These are phyloP conservation scores for Xanthoparmelia taractica DNA, from an alignment of 495 filamentous ascomycete genomes.

Conservation along the genomic window DNA sequence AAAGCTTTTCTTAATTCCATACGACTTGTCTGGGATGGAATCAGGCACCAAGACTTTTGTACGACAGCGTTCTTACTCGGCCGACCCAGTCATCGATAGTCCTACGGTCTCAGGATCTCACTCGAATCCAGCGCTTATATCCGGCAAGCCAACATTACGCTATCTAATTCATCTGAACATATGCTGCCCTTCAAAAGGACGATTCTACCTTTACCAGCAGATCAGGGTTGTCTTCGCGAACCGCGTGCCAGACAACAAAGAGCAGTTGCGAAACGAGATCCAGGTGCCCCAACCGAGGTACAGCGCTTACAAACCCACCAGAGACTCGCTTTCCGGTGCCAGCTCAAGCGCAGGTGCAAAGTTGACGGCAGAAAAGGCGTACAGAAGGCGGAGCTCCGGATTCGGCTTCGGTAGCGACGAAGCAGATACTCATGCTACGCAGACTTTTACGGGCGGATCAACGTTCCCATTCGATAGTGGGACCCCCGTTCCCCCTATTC, in stretches of 20 bases:
- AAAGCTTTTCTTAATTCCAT: conserved; percentile 90
- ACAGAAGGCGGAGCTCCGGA: conserved; percentile 49
- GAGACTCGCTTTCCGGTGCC: conserved; percentile 32
- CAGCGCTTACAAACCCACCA: conserved; percentile 68
- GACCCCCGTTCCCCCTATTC: conserved; percentile 12
- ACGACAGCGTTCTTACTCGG: conserved; percentile 87
- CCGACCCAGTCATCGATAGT: conserved; percentile 74
- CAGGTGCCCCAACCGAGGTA: conserved; percentile 83
- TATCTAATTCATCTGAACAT: conserved; percentile 95
- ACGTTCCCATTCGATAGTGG: conserved; percentile 9
- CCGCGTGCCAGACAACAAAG: conserved; percentile 92
- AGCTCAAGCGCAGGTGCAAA: conserved; percentile 32
- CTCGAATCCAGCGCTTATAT: conserved; percentile 34
- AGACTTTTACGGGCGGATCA: conserved; percentile 7
- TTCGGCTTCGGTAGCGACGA: conserved; percentile 36
- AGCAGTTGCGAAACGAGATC: conserved; percentile 84
- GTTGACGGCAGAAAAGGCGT: conserved; percentile 47
- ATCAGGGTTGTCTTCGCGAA: conserved; percentile 97
- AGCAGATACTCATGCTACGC: conserved; percentile 15
- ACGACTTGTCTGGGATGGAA: conserved; percentile 94
- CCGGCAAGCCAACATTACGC: conserved; percentile 71
- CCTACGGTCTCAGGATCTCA: conserved; percentile 37
- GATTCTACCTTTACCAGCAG: conserved; percentile 84
- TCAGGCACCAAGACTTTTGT: conserved; percentile 94
- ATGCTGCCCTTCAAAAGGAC: conserved; percentile 73